phyloP scores from a whole-genome alignment of 352 stramenopile species.

The Globisporangium heterothallicum region DNA sequence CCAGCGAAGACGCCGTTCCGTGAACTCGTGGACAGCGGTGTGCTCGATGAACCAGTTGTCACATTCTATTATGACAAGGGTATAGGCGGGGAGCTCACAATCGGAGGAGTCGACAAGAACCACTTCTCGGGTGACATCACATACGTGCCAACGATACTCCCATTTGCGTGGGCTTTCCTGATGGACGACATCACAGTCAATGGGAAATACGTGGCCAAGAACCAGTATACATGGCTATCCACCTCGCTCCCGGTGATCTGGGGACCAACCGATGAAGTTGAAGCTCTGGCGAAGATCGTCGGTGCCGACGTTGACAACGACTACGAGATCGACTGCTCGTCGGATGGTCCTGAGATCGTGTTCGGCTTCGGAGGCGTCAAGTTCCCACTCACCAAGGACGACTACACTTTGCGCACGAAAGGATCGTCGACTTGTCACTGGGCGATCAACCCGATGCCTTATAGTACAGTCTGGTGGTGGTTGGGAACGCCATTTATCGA shows the following conservation, averaged over 20 bases:
- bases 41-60: conserved; percentile 2
- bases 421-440: neutral
- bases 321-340: neutral
- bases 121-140: neutral
- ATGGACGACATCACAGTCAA: neutral
- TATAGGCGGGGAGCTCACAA: neutral
- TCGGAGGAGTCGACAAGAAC: neutral
- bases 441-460: neutral
- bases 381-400: conserved; percentile 3
- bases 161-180: neutral
- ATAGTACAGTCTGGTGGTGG: neutral
- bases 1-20: neutral
- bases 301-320: neutral
- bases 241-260: neutral
- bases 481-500: neutral
- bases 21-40: neutral
- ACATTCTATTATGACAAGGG: neutral
- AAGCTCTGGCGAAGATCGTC: neutral
- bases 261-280: neutral
- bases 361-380: neutral
- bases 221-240: neutral
- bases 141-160: neutral
- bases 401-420: conserved; percentile 2
- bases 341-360: neutral
- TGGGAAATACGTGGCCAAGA: neutral